Evolutionary conservation across 2,329 filamentous ascomycete species (phyloP).

Genomic region (Pezizomycotina sp.): DNA sequence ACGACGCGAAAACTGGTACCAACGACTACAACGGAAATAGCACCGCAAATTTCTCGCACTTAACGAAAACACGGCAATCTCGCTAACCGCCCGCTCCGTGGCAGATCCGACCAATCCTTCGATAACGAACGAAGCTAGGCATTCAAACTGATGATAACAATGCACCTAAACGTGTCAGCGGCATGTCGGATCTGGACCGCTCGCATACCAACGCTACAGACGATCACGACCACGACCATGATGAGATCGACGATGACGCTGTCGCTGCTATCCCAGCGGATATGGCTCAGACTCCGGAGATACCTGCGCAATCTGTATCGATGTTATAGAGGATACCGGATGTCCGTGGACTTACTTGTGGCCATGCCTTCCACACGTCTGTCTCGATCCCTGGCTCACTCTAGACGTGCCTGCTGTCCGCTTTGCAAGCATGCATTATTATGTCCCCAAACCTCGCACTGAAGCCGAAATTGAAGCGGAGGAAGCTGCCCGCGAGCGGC

Average conservation of each 20-base stretch:
- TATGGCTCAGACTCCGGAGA: constrained; percentile 66
- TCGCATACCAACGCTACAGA: no score
- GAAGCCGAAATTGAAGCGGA: constrained; percentile 33
- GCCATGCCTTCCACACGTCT: constrained; percentile 97
- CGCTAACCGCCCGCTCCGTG: no score
- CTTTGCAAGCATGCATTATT: constrained; percentile 97
- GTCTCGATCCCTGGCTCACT: constrained; percentile 95
- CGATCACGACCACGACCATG: constrained; percentile 55
- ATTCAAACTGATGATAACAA: no score
- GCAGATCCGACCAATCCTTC: no score
- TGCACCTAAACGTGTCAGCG: no score
- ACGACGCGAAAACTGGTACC: no score
- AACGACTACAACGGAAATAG: constrained; percentile 3
- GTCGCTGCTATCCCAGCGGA: constrained; percentile 68
- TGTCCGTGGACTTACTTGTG: constrained; percentile 80
- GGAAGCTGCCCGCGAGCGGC: constrained; percentile 13
- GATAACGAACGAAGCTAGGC: no score
- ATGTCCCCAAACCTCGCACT: constrained; percentile 74
- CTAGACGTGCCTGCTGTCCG: constrained; percentile 82
- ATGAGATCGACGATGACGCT: constrained; percentile 62
- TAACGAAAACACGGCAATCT: no score
- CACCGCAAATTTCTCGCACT: constrained; percentile 1
- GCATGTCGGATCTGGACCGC: no score
- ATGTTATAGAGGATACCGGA: constrained; percentile 89
- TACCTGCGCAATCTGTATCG: constrained; percentile 90